A percentile compares a stretch with the other conserved stretches of the same genome.
These are phyloP conservation scores for Trichopus zeylanicus DNA, from an alignment of 116 monocot species.

Conservation along the genomic window DNA sequence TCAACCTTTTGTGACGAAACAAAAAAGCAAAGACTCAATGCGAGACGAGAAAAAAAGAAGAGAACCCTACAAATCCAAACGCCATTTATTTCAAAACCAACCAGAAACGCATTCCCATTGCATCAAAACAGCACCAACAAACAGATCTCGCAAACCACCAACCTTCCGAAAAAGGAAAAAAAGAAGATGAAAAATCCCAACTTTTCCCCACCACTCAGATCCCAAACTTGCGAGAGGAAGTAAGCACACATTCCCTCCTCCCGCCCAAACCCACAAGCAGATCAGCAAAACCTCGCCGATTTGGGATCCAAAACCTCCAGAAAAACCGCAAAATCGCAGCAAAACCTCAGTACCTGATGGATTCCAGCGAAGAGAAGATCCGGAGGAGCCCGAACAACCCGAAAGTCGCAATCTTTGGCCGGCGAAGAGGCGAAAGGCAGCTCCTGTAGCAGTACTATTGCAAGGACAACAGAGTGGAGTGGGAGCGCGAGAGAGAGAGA, in stretches of 20 bases:
- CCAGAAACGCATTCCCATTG: constrained; percentile 7
- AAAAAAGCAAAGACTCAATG: no score
- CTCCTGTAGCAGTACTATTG: no score
- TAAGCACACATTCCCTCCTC: background rate
- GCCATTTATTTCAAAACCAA: no score
- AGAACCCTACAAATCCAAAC: background rate
- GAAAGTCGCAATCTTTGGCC: background rate
- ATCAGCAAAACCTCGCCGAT: background rate
- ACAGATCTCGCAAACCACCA: background rate
- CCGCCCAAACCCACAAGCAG: background rate
- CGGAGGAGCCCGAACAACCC: background rate
- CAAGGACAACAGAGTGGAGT: no score
- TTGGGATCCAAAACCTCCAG: background rate
- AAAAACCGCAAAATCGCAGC: background rate
- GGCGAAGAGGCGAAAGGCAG: no score
- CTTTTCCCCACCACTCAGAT: background rate
- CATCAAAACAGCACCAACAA: constrained; percentile 2
- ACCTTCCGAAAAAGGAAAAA: background rate
- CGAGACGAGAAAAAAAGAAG: no score
- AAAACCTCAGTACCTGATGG: background rate
- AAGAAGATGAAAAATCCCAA: no score
- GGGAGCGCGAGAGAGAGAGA: no score
- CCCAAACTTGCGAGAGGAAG: background rate
- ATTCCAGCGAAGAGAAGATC: background rate
- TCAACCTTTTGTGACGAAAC: no score